These are phyloP conservation scores for Discostella pseudostelligera DNA, from an alignment of 108 stramenopile genomes.

Conservation along the genomic window DNA sequence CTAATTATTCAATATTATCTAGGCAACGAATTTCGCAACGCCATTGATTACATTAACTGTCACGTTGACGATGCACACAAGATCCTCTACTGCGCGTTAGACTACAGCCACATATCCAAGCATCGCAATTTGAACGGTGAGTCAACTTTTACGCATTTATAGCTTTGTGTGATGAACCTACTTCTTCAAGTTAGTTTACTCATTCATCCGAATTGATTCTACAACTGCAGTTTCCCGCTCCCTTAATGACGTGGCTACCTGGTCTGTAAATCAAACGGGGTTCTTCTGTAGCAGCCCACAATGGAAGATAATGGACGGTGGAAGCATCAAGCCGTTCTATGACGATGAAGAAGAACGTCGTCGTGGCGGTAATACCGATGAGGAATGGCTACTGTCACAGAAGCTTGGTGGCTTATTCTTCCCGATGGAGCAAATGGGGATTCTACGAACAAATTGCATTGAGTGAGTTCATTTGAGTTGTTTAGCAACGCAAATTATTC, in stretches of 20 bases:
- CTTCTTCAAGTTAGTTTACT: too few relatives aligned
- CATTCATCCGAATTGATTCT: neutral
- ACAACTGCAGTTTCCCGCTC: constrained; percentile 43
- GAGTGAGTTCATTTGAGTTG: constrained; percentile 66
- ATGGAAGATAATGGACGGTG: constrained; percentile 82
- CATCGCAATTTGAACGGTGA: constrained; percentile 73
- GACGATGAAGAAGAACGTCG: constrained; percentile 42
- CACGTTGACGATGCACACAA: constrained; percentile 87
- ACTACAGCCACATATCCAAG: constrained; percentile 91
- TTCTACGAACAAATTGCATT: constrained; percentile 97
- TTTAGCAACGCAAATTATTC: neutral
- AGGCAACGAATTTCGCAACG: constrained; percentile 88
- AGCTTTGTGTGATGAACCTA: too few relatives aligned
- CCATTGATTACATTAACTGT: constrained; percentile 92
- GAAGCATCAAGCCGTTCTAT: constrained; percentile 77
- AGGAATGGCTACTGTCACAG: constrained; percentile 32
- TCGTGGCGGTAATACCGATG: constrained; percentile 23
- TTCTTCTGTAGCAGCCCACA: constrained; percentile 91
- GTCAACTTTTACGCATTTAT: constrained; percentile 28
- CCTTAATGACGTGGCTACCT: constrained; percentile 90
- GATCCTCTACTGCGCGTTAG: constrained; percentile 85
- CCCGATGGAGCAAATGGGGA: constrained; percentile 93
- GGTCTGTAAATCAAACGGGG: constrained; percentile 92
- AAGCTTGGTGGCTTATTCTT: constrained; percentile 82
- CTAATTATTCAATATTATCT: too few relatives aligned